Percentiles rank a stretch among this genome's conserved stretches.
These are phyloP conservation scores for Paramecium sexaurelia DNA, from an alignment of 73 alveolate genomes.

Conservation along the genomic window DNA sequence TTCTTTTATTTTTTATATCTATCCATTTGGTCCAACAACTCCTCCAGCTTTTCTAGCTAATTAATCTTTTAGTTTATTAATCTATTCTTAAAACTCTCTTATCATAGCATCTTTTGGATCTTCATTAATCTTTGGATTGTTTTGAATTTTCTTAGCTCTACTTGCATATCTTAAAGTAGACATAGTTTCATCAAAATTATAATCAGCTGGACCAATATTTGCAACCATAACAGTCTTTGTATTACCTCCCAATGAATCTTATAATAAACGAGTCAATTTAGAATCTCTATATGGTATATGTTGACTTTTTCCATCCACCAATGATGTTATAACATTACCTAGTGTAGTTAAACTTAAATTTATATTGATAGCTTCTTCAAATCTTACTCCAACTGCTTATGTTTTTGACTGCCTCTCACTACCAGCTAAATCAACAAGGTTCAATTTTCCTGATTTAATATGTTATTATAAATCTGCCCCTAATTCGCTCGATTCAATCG, in stretches of 20 bases:
- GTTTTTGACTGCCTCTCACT: conserved; percentile 94
- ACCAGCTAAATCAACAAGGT: conserved; percentile 97
- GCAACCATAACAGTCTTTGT: conserved; percentile 99
- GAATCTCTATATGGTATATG: conserved; percentile 98
- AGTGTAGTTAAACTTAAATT: conserved; percentile 90
- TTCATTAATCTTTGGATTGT: conserved; percentile 96
- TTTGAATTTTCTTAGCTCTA: conserved; percentile 96
- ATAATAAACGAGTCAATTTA: conserved; percentile 91
- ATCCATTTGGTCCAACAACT: conserved; percentile 76
- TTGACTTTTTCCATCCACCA: conserved; percentile 87
- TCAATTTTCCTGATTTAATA: conserved; percentile 93
- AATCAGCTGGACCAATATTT: conserved; percentile 97
- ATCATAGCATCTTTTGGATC: conserved; percentile 99
- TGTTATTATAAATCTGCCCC: conserved; percentile 92
- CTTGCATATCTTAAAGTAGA: conserved; percentile 97
- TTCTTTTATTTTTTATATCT: conserved; percentile 65
- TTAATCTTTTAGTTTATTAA: conserved; percentile 87
- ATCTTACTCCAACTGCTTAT: conserved; percentile 95
- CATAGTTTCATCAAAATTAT: conserved; percentile 97
- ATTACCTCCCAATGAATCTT: conserved; percentile 98
- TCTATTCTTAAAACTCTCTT: conserved; percentile 94
- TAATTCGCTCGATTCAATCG: conserved; percentile 89
- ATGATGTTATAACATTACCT: conserved; percentile 94
- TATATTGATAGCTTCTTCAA: conserved; percentile 93
- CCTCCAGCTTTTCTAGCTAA: conserved; percentile 86